Conservation (phyloP, 495 filamentous ascomycete species). For the Aspergillus carlsbadensis region DNA sequence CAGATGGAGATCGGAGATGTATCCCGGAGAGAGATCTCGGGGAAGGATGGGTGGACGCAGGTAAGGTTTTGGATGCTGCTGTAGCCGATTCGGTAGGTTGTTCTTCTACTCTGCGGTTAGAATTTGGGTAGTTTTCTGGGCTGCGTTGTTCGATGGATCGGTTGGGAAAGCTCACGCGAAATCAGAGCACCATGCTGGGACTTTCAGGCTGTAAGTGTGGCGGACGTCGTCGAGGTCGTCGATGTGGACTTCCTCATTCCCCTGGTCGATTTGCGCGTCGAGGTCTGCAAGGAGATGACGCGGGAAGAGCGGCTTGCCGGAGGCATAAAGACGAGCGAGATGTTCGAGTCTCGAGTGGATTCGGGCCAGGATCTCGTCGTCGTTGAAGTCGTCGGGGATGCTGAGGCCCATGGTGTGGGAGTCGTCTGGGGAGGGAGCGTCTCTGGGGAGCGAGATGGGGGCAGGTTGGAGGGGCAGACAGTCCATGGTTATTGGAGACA, state of each 20-base stretch:
- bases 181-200: conserved; percentile 19
- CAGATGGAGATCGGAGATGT: conserved; percentile 20
- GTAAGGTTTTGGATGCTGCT: conserved; percentile 21
- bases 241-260: conserved; percentile 18
- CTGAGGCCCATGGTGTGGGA: neutral
- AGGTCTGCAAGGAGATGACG: conserved; percentile 23
- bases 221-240: conserved; percentile 16
- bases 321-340: conserved; percentile 12
- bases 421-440: neutral
- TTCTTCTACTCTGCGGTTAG: neutral
- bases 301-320: conserved; percentile 24
- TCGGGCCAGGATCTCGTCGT: conserved; percentile 9
- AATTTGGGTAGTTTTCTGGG: neutral
- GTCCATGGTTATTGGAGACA: neutral
- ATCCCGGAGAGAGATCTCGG: conserved; percentile 17
- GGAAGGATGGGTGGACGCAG: conserved; percentile 17
- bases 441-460: neutral
- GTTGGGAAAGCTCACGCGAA: conserved; percentile 14
- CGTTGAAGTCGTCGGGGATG: neutral
- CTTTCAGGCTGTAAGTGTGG: conserved; percentile 16
- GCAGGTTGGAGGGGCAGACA: neutral
- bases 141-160: neutral
- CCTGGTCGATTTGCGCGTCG: conserved; percentile 18
- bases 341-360: conserved; percentile 11
- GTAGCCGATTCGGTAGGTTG: conserved; percentile 26